Percentiles rank a stretch among this genome's conserved stretches.
These are phyloP conservation scores for Penicillium occitanis DNA, from an alignment of 2,329 filamentous ascomycete species.

Conservation along the genomic window DNA sequence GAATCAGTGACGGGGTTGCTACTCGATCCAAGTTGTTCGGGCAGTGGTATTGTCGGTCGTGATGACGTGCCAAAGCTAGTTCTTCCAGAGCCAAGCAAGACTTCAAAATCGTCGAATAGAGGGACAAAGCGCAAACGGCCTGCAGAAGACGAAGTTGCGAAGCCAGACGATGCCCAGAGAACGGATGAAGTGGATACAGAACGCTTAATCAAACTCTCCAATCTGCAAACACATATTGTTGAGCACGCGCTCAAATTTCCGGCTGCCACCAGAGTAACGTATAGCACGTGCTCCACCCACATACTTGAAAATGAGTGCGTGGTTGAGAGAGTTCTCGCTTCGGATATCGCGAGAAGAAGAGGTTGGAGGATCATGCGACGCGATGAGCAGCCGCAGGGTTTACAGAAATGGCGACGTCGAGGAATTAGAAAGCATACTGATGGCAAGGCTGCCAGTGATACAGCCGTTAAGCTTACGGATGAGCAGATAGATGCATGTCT, in stretches of 20 bases:
- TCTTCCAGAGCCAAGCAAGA: constrained; percentile 49
- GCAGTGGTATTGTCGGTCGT: constrained; percentile 87
- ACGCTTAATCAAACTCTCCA: constrained; percentile 70
- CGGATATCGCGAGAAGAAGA: constrained; percentile 61
- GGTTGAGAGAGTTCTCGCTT: constrained; percentile 68
- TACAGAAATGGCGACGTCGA: constrained; percentile 72
- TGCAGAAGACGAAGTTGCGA: constrained; percentile 26
- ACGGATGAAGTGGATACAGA: constrained; percentile 55
- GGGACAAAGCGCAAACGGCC: constrained; percentile 48
- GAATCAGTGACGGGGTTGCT: constrained; percentile 74
- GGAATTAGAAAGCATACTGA: constrained; percentile 52
- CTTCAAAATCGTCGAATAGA: constrained; percentile 21
- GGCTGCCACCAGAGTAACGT: constrained; percentile 72
- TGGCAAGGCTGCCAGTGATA: constrained; percentile 10
- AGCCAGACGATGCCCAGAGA: constrained; percentile 39
- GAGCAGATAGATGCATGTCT: constrained; percentile 70
- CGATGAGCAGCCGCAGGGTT: constrained; percentile 70
- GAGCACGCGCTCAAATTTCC: constrained; percentile 83
- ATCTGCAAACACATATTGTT: constrained; percentile 79
- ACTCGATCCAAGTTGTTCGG: constrained; percentile 91
- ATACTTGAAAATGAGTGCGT: constrained; percentile 86
- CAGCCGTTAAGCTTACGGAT: constrained; percentile 42
- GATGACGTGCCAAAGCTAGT: constrained; percentile 72
- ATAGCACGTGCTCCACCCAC: constrained; percentile 91
- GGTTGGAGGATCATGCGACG: constrained; percentile 78